phyloP scores from a whole-genome alignment of 805 yeast genomes.

The Hanseniaspora opuntiae region DNA sequence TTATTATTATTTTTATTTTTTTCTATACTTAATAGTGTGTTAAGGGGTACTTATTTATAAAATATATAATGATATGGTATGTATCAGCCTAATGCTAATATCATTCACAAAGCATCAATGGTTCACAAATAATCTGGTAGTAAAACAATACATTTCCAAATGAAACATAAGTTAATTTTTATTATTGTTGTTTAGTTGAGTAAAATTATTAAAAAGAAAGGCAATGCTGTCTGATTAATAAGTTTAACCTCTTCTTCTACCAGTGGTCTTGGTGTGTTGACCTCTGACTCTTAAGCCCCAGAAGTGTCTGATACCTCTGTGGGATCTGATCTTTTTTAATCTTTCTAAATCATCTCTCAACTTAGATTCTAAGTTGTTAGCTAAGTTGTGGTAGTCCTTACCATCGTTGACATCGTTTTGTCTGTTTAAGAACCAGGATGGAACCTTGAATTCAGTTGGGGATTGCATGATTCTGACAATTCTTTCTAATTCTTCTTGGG shows the following conservation, averaged over 20 bases:
- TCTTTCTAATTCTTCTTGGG: conserved; percentile 99
- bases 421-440: conserved; percentile 99
- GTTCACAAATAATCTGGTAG: conserved; percentile 7
- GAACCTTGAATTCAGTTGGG: conserved; percentile 98
- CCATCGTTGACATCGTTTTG: conserved; percentile 97
- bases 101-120: not conserved
- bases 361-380: conserved; percentile 97
- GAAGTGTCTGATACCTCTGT: conserved; percentile 99
- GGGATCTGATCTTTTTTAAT: conserved; percentile 99
- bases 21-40: conserved; percentile 11
- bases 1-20: not conserved
- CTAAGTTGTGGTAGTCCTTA: conserved; percentile 97
- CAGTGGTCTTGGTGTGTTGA: conserved; percentile 99
- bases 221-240: not conserved
- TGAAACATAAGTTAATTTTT: not conserved
- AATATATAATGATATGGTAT: conserved; percentile 4
- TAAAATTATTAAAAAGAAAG: not conserved
- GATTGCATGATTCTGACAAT: conserved; percentile 98
- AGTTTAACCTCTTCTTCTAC: conserved; percentile 59
- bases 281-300: conserved; percentile 99
- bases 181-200: not conserved
- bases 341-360: conserved; percentile 99
- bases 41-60: conserved; percentile 7
- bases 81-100: not conserved
- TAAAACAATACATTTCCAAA: not conserved